Base-by-base conservation (phyloP, 768 basidiomycete genomes). In the Tylopilus felleus region DNA sequence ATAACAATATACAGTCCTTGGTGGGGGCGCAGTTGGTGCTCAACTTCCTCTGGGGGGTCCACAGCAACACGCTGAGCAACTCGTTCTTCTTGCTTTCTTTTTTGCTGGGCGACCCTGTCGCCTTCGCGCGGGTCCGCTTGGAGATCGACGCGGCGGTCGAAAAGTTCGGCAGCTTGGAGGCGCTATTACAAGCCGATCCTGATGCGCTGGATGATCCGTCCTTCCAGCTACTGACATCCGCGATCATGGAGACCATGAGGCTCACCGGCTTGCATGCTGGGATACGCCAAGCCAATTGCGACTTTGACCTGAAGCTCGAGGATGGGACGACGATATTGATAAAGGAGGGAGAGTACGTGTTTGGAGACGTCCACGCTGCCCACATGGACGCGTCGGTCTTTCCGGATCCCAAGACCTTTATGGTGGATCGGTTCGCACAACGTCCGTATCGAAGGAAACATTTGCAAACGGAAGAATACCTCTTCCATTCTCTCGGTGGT, bases 21-120 rank as follows among this genome's bases (percentile, higher is more conserved):
- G 66, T 60, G 16, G 61, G 52, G 1, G 66, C 66, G 0, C 54
- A 55, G 35, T 13, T 64, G 21, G 47, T 61, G 7, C 56, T 67
- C 43, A 55, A 48, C 10, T 58, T 68, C 51, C 31, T 68, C 22
- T 60, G 59, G 62, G 60, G 55, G 2, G 38, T 58, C 2, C 67
- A 66, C 25, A 64, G 49, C 49, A 67, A 68, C 7, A 60, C 48
- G 0, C 4, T 69, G 27, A 60, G 49, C 52, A 66, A 58, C 46
- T 25, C 58, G 0, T 58, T 62, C 35, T 64, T 66, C 17, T 44
- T 55, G 22, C 33, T 67, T 4, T 55, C 60, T 1, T 64, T 54
- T 33, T 68, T 83, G 23, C 68, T 82, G 31, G 71, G 74, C 45
- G 65, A 77, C 51, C 76, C 77, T 0, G 63, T 67, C n/a, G 74